Evolutionary conservation across 306 rosid species (phyloP).

Genomic region (Neltuma alba): DNA sequence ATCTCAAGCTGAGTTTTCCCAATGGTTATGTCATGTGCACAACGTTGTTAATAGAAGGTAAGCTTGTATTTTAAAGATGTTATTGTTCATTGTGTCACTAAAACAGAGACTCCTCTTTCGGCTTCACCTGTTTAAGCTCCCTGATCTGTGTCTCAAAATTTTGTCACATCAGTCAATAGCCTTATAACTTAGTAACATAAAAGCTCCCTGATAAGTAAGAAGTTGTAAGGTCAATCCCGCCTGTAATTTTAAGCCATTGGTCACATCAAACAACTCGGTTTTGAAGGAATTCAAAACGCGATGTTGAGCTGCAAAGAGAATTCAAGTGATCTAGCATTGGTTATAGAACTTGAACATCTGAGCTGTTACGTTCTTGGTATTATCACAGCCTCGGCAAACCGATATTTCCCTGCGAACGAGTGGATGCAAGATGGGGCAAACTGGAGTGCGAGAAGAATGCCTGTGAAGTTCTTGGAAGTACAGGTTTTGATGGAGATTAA

Average conservation of each 20-base stretch:
- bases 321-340: neutral
- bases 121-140: neutral
- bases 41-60: slow-evolving; percentile 64
- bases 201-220: too few relatives aligned
- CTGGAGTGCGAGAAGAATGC: slow-evolving; percentile 77
- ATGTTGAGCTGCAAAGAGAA: neutral
- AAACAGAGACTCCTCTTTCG: neutral
- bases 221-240: too few relatives aligned
- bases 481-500: slow-evolving; percentile 44
- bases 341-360: neutral
- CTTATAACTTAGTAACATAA: too few relatives aligned
- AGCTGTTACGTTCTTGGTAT: neutral
- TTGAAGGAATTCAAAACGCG: neutral
- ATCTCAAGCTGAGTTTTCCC: slow-evolving; percentile 77
- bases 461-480: slow-evolving; percentile 68
- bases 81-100: neutral
- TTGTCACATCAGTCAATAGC: too few relatives aligned
- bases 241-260: too few relatives aligned
- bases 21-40: slow-evolving; percentile 84
- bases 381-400: slow-evolving; percentile 74
- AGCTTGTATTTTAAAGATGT: slow-evolving; percentile 1
- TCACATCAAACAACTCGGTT: neutral
- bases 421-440: slow-evolving; percentile 97
- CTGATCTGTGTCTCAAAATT: neutral
- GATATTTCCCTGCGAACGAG: slow-evolving; percentile 75